Evolutionary conservation across 225 moss, liverwort and hornwort genomes (phyloP).

Genomic region (Sphagnum tenellum): DNA sequence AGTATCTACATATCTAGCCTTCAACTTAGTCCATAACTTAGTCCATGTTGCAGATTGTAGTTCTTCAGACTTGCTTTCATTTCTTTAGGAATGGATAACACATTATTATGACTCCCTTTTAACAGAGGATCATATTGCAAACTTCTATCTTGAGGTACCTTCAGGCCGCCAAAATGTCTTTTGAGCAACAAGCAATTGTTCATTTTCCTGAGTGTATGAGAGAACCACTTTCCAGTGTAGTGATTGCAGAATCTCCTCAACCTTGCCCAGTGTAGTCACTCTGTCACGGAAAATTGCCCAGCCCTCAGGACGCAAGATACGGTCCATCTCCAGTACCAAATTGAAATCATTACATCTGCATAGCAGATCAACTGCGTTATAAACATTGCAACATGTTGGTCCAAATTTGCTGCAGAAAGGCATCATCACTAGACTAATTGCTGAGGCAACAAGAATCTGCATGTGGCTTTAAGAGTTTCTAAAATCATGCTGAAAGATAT

Average conservation of each 20-base stretch:
- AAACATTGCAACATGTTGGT: background rate
- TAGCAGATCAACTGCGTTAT: background rate
- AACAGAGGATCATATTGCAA: too few relatives aligned
- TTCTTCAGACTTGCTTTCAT: too few relatives aligned
- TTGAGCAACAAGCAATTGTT: constrained; percentile 41
- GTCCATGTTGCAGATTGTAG: too few relatives aligned
- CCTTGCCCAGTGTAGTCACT: constrained; percentile 20
- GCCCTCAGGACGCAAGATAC: constrained; percentile 43
- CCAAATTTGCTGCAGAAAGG: background rate
- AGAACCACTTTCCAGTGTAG: constrained; percentile 36
- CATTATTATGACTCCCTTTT: too few relatives aligned
- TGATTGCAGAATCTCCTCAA: constrained; percentile 33
- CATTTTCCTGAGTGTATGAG: constrained; percentile 20
- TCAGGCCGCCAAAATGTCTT: constrained; percentile 47
- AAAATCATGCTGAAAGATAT: background rate
- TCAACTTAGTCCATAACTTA: too few relatives aligned
- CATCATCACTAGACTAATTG: too few relatives aligned
- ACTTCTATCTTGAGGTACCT: too few relatives aligned
- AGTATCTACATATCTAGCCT: too few relatives aligned
- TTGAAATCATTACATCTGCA: constrained; percentile 45
- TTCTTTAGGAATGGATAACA: too few relatives aligned
- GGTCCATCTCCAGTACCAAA: constrained; percentile 47
- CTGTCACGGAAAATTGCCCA: constrained; percentile 70
- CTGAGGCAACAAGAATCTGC: background rate
- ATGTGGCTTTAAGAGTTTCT: background rate